phyloP scores from a whole-genome alignment of 2,329 filamentous ascomycete species.

The Cordyceps farinosa region DNA sequence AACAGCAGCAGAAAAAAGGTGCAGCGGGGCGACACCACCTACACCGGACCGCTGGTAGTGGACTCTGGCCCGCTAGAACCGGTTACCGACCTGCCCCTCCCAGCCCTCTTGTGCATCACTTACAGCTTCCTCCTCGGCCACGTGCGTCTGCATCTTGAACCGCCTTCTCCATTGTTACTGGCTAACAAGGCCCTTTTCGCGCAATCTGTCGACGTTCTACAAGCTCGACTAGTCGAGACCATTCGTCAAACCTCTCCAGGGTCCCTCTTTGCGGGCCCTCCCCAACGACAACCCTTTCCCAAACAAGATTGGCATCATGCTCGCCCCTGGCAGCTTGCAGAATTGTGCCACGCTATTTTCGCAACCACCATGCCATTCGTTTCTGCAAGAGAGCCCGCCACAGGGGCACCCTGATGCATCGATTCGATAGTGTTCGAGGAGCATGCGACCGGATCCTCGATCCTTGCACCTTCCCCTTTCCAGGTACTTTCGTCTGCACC shows the following conservation, averaged over 20 bases:
- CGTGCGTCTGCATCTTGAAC: background rate
- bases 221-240: background rate
- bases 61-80: conserved; percentile 5
- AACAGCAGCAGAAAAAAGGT: background rate
- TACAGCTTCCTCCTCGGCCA: conserved; percentile 8
- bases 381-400: background rate
- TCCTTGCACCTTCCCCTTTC: background rate
- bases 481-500: background rate
- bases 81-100: conserved; percentile 11
- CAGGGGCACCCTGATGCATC: background rate
- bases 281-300: conserved; percentile 1
- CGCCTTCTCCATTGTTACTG: background rate
- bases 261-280: background rate
- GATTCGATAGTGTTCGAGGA: background rate
- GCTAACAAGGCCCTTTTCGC: background rate
- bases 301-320: conserved; percentile 10
- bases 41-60: background rate
- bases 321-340: conserved; percentile 10
- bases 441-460: conserved; percentile 7
- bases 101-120: background rate
- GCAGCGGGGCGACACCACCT: background rate
- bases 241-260: background rate
- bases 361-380: background rate
- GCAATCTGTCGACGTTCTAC: background rate
- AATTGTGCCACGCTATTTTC: background rate